Conservation (phyloP, 441 rosid genomes). For the Sinapis alba region DNA sequence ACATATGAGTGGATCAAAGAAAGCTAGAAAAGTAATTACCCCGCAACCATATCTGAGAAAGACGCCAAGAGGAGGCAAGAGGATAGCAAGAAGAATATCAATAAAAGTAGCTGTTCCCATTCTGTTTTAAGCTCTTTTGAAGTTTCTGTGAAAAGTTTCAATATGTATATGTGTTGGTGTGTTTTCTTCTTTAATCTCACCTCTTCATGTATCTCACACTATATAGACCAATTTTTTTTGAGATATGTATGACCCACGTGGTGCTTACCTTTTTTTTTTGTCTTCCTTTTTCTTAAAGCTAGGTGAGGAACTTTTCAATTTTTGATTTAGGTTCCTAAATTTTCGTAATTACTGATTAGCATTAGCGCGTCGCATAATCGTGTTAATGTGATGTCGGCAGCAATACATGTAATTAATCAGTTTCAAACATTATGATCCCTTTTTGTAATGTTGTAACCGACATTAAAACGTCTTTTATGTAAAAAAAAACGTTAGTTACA, state of each 20-base stretch:
- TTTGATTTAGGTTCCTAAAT: neutral
- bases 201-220: constrained; percentile 7
- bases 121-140: constrained; percentile 1
- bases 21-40: constrained; percentile 30
- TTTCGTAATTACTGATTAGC: constrained; percentile 11
- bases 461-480: neutral
- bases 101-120: constrained; percentile 58
- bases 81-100: constrained; percentile 75
- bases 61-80: constrained; percentile 95
- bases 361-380: neutral
- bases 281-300: neutral
- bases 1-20: neutral
- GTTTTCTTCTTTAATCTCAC: constrained; percentile 17
- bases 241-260: constrained; percentile 40
- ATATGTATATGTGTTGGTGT: neutral
- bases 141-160: neutral
- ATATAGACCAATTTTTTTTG: constrained; percentile 34
- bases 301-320: neutral
- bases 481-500: neutral
- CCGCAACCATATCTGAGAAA: constrained; percentile 82
- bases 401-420: neutral
- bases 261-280: neutral
- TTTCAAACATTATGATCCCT: neutral
- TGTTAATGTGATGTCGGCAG: neutral
- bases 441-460: neutral